Evolutionary conservation across 352 stramenopile species (phyloP).

Genomic region (Phytophthora palmivora): DNA sequence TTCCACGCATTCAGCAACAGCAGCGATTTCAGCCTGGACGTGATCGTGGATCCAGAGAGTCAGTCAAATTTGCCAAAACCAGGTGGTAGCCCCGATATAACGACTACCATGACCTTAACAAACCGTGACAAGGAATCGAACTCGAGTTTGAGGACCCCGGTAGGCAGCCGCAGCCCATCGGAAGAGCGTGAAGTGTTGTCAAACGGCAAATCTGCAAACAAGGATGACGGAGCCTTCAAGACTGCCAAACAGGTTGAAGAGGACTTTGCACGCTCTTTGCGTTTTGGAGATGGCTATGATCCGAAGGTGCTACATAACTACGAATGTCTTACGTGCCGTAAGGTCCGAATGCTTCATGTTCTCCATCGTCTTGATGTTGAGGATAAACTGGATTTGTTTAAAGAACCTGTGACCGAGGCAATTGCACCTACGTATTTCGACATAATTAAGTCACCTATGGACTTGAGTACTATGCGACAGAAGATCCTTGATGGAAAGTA

Average conservation of each 20-base stretch:
- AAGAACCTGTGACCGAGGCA: conserved; percentile 92
- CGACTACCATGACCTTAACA: background rate
- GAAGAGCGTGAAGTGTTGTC: conserved; percentile 27
- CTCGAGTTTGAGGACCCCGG: conserved; percentile 24
- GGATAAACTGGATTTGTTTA: conserved; percentile 93
- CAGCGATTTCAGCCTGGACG: conserved; percentile 61
- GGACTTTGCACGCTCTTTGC: conserved; percentile 58
- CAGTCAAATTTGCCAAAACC: conserved; percentile 3
- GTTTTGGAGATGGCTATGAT: conserved; percentile 75
- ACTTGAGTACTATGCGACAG: conserved; percentile 90
- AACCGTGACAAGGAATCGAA: conserved; percentile 22
- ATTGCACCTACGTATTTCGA: conserved; percentile 95
- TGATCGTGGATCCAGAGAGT: conserved; percentile 44
- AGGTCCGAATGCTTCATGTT: conserved; percentile 75
- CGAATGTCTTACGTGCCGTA: conserved; percentile 84
- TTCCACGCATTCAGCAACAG: conserved; percentile 48
- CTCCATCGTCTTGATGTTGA: conserved; percentile 67
- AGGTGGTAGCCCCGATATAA: conserved; percentile 4
- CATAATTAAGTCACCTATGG: conserved; percentile 94
- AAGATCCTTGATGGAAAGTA: conserved; percentile 81
- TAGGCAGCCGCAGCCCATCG: conserved; percentile 29
- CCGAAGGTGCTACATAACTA: conserved; percentile 79
- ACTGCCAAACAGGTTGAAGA: conserved; percentile 70
- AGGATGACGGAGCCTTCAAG: conserved; percentile 46
- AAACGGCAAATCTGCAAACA: conserved; percentile 18